A percentile compares a stretch with the other conserved stretches of the same genome.
Conservation (phyloP, 2,329 filamentous ascomycete genomes). For the Teratosphaeria nubilosa region DNA sequence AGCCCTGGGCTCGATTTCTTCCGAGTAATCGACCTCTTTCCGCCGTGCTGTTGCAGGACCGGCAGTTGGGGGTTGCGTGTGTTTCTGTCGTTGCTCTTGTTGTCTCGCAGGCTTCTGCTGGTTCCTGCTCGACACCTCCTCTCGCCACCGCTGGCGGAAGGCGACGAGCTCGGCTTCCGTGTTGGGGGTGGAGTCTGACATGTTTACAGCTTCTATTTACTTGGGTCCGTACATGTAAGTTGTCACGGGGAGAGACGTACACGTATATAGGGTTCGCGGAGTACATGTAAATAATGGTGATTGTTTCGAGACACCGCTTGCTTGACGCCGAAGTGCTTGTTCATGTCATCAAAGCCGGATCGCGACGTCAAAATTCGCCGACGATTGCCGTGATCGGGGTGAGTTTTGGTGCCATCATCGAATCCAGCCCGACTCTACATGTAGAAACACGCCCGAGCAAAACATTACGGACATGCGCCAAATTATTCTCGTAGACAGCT, state of each 20-base stretch:
- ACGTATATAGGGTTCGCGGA: neutral
- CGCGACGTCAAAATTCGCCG: neutral
- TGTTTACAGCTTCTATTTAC: neutral
- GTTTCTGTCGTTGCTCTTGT: conserved; percentile 1
- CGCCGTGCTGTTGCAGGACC: conserved; percentile 19
- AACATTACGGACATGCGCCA: neutral
- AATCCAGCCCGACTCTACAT: neutral
- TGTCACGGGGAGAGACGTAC: neutral
- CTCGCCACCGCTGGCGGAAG: conserved; percentile 77
- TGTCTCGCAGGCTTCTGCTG: conserved; percentile 14
- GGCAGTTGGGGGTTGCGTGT: conserved; percentile 3
- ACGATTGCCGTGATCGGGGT: neutral
- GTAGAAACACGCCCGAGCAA: neutral
- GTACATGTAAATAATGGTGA: neutral
- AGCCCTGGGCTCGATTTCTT: conserved; percentile 31
- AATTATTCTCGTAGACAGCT: neutral
- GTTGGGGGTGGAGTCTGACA: neutral
- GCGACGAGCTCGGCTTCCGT: conserved; percentile 60
- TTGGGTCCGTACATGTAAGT: neutral
- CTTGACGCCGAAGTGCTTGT: neutral
- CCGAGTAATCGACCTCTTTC: conserved; percentile 23
- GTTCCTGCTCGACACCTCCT: conserved; percentile 57
- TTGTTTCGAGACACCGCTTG: neutral
- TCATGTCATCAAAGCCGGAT: neutral
- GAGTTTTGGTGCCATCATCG: neutral